Evolutionary conservation across 331 rosid genomes (phyloP), one percentile per base, ranked within the genome.

Genomic region (Erythrophleum ivorense): DNA sequence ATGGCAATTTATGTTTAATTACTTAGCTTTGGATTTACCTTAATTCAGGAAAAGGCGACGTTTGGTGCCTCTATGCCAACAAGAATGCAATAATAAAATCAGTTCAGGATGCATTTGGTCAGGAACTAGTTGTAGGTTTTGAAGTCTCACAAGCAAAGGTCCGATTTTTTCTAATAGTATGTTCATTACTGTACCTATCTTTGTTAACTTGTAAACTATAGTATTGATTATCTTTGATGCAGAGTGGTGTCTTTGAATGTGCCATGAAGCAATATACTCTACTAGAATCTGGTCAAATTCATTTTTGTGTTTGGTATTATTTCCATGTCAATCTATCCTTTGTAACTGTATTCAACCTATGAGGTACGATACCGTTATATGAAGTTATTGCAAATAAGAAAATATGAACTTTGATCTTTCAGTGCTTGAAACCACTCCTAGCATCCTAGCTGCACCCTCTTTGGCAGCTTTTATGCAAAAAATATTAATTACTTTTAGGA

Each of bases 41-140:
- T 78, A 9, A 64, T 80, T 69, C 91, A 94, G 98, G 97, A 71
- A 90, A 89, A 84, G 72, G 78, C 63, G 91, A 88, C 18, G 93
- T 92, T 73, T 88, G 95, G 91, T 94, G 97, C 89, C 98, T 94
- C 65, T 94, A 94, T 89, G 97, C 98, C 75, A 94, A 94, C 89
- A 94, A 88, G 79, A 88, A 77, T 64, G 89, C 86, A 19, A 62
- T 55, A 18, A 67, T 88, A 65, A 81, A 87, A 71, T 88, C 97
- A 48, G 95, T 93, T 88, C 85, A 86, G 85, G 86, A 86, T 65
- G 98, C 87, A 29, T 89, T 95, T 82, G 84, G 86, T 80, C 87
- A 86, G 82, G 93, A 84, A 71, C 81, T 80, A 31, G 79, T 86
- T 31, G 76, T 78, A 62, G 77, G 78, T 21, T 53, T 46, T 77